Conservation (phyloP, 441 rosid species). For the Adansonia madagascariensis region DNA sequence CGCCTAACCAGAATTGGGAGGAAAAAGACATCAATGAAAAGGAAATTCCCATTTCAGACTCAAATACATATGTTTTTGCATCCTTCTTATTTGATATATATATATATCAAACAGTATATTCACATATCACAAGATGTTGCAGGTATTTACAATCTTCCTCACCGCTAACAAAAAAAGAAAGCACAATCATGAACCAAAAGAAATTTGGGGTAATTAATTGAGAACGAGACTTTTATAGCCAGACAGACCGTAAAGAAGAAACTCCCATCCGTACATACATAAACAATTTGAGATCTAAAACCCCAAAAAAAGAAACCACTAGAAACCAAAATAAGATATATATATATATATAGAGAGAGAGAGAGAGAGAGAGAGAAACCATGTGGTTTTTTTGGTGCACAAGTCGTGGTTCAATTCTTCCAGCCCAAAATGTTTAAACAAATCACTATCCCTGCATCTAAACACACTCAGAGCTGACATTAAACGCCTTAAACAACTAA, state of each 20-base stretch:
- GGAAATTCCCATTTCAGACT: neutral
- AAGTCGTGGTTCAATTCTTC: slow-evolving; percentile 17
- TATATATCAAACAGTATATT: neutral
- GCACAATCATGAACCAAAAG: slow-evolving; percentile 16
- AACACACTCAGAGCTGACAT: slow-evolving; percentile 27
- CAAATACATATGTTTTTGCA: neutral
- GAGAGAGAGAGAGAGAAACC: neutral
- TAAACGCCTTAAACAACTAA: slow-evolving; percentile 45
- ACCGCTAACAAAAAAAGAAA: neutral
- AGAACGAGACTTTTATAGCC: slow-evolving; percentile 22
- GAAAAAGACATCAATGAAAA: slow-evolving; percentile 16
- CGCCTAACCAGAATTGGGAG: neutral
- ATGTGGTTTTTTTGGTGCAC: slow-evolving; percentile 25
- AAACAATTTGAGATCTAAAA: slow-evolving; percentile 41
- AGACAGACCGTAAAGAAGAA: slow-evolving; percentile 42
- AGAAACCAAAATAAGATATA: neutral
- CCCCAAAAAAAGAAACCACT: slow-evolving; percentile 22
- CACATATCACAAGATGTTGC: neutral
- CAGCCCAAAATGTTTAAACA: slow-evolving; percentile 19
- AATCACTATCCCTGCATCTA: slow-evolving; percentile 34
- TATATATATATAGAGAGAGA: no score
- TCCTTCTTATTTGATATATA: neutral
- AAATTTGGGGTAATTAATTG: neutral
- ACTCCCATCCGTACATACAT: slow-evolving; percentile 45
- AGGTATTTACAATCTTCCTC: neutral